A percentile compares a stretch with the other conserved stretches of the same genome.
phyloP scores from a whole-genome alignment of 169 alveolate species.

The Theileria sp. region DNA sequence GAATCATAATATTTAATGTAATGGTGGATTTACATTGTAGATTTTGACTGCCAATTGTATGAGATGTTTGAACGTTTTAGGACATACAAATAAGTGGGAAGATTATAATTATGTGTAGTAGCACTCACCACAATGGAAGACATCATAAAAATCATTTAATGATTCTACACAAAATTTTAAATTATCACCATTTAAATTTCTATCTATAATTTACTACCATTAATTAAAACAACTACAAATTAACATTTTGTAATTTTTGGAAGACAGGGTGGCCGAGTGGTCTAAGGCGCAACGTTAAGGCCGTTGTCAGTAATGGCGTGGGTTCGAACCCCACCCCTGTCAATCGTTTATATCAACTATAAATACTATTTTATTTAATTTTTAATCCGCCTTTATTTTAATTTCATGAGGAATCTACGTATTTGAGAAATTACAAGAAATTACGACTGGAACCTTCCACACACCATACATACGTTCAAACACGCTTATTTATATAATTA shows the following conservation, averaged over 20 bases:
- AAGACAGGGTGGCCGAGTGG: slow-evolving; percentile 94
- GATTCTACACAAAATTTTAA: slow-evolving; percentile 56
- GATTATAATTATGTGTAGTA: slow-evolving; percentile 1
- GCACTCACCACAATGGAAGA: background rate
- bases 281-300: slow-evolving; percentile 99
- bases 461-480: background rate
- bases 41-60: slow-evolving; percentile 8
- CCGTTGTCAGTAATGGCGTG: slow-evolving; percentile 99
- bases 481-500: background rate
- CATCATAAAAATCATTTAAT: slow-evolving; percentile 13
- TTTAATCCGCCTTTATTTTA: background rate
- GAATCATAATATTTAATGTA: slow-evolving; percentile 8
- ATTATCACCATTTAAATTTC: slow-evolving; percentile 20
- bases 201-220: background rate
- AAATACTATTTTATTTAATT: background rate
- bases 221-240: background rate
- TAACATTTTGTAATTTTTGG: background rate
- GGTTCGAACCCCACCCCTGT: slow-evolving; percentile 99
- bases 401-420: background rate
- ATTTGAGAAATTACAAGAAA: background rate
- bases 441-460: background rate
- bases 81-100: background rate
- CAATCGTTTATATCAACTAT: slow-evolving; percentile 63
- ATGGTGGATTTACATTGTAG: background rate
- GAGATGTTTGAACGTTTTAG: background rate